A percentile compares a stretch with the other conserved stretches of the same genome.
Evolutionary conservation across 305 asterid genomes (phyloP).

Genomic region (Withania somnifera): DNA sequence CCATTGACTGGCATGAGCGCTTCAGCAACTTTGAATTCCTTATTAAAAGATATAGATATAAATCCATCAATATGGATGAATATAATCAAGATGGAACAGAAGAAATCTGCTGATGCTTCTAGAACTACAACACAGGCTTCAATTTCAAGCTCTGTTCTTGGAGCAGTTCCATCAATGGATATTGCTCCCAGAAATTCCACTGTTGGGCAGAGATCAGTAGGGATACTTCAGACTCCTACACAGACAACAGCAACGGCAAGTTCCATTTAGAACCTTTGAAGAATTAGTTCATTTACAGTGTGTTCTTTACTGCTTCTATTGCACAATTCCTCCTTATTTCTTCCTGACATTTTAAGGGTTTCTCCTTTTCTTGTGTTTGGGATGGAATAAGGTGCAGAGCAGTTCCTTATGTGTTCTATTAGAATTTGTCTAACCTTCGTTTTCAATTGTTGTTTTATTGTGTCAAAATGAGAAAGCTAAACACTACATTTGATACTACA

Average conservation of each 20-base stretch:
- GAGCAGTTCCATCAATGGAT: constrained; percentile 38
- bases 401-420: not conserved
- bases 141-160: constrained; percentile 30
- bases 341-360: not conserved
- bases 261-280: not conserved
- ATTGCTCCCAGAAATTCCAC: constrained; percentile 22
- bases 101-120: constrained; percentile 39
- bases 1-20: constrained; percentile 29
- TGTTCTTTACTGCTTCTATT: not conserved
- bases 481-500: not conserved
- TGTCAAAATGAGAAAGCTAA: not conserved
- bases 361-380: not conserved
- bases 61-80: constrained; percentile 77
- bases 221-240: constrained; percentile 31
- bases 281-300: not conserved
- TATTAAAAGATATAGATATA: constrained; percentile 58
- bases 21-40: constrained; percentile 45
- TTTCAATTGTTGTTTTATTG: constrained; percentile 2
- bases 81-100: constrained; percentile 53
- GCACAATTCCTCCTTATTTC: not conserved
- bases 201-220: constrained; percentile 35
- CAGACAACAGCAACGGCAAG: constrained; percentile 42
- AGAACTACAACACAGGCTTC: constrained; percentile 26
- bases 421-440: not conserved
- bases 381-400: not conserved